Evolutionary conservation across 108 stramenopile species (phyloP), one percentile per base, ranked within the genome.

Genomic region (Cyclotella kingstonii): DNA sequence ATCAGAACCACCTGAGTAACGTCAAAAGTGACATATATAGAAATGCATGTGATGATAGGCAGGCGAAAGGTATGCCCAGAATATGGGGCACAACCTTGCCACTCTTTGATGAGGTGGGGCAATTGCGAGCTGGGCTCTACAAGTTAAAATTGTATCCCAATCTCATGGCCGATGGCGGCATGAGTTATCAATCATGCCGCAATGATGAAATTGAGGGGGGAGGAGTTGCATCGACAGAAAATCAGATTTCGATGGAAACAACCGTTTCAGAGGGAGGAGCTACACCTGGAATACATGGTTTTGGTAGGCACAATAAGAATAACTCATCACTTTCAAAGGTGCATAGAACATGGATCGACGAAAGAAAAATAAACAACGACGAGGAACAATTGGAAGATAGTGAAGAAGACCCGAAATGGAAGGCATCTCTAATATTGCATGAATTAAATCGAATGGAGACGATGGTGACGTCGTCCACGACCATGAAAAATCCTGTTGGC

Each of bases 351-450:
- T 49, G 73, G 66, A 41, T 54, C 19, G 60, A 68, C 17, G 60
- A 23, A 26, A 38, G 54, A 38, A 69, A 63, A 33, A 52, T 66
- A 18, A 47, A 34, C 9, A 42, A 15, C 18, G 57, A 46, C 4
- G 47, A 48, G n/a, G n/a, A n/a, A n/a, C n/a, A n/a, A n/a, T n/a
- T n/a, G n/a, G n/a, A n/a, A n/a, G n/a, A n/a, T n/a, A n/a, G n/a
- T 25, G 45, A 50, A 15, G 70, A 56, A 14, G 75, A 76, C 51
- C 62, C 67, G 6, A 70, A 58, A 38, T 77, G 70, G 70, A 77
- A 64, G 65, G 76, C 76, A 38, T 77, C 70, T 17, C 23, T 77
- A 14, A 77, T 77, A 43, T 41, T 72, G 31, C 67, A 77, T 39
- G 63, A 73, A 35, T 60, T 73, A 42, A 55, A 65, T 66, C 64